Base-by-base conservation (phyloP, 495 filamentous ascomycete species). In the Clohesyomyces aquaticus region DNA sequence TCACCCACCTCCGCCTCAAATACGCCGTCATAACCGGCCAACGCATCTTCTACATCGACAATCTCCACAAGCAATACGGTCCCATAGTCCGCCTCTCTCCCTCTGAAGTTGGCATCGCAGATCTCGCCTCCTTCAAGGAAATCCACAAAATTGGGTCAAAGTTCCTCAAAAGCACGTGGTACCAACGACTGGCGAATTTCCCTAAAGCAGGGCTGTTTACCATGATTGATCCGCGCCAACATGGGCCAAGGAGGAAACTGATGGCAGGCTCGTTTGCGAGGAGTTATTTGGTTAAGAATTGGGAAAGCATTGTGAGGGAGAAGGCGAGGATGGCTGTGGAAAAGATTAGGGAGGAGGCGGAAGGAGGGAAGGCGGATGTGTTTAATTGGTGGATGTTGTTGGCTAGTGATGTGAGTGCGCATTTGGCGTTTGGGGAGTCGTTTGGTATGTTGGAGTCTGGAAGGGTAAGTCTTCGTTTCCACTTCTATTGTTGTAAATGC, bases 51-150 rank as follows among this genome's bases (percentile, higher is more conserved):
- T 12, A 48, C 54, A 48, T 32, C 8, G 32, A 48, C 19, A 47
- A 3, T 23, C 26, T 47, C 6, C 21, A 16, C 18, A 19, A 3
- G 3, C 14, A 54, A 10, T 26, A 4, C 42, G 45, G 57, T 29
- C 19, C 16, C 12, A 47, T 61, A 4, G 47, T 61, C 27, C 27
- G 57, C 46, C 4, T 52, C n/a, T 19, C 19, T 10, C 57, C 57
- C n/a, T 16, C 10, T 18, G 28, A 51, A 53, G 57, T 61, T 10
- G 57, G 41, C 32, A 38, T 61, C 35, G 23, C 57, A 4, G 49
- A 45, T 18, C 10, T 52, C 27, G 9, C 46, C n/a, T 45, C 26
- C n/a, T 25, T 45, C 14, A 61, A 61, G 29, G 25, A 16, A 18
- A 61, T 61, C 57, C 57, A 61, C 22, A 28, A 4, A 1, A 51